Conservation (phyloP, 1,139 yeast species). For the Taphrina deformans region DNA sequence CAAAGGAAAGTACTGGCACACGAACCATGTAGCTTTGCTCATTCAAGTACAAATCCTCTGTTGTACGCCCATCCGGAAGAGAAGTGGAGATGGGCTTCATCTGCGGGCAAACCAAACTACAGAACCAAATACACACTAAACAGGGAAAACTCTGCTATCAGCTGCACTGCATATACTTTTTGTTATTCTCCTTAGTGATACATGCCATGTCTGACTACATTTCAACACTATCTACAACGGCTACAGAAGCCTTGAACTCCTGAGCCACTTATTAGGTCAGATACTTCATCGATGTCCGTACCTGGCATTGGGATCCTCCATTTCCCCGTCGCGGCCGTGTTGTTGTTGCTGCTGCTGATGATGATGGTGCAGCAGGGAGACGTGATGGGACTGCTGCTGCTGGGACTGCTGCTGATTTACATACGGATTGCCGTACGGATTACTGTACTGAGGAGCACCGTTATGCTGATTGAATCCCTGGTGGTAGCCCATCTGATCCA, state of each 20-base stretch:
- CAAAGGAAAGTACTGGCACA: no score
- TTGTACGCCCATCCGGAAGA: not conserved
- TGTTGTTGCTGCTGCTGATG: not conserved
- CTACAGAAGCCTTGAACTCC: no score
- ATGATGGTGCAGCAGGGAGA: conserved; percentile 7
- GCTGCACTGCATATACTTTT: not conserved
- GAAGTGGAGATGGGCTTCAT: not conserved
- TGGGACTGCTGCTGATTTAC: conserved; percentile 8
- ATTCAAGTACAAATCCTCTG: no score
- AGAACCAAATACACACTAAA: not conserved
- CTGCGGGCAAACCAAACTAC: no score
- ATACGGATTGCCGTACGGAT: conserved; percentile 11
- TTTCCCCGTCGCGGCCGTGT: conserved; percentile 1
- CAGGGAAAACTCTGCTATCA: not conserved
- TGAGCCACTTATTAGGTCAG: no score
- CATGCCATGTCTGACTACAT: not conserved
- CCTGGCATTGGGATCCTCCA: not conserved
- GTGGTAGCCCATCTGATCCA: conserved; percentile 12
- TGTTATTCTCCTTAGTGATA: not conserved
- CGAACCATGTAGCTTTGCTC: no score
- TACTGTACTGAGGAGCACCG: not conserved
- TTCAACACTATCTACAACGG: not conserved
- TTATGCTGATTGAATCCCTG: not conserved
- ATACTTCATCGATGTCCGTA: conserved; percentile 1
- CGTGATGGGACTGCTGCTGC: not conserved